Percentiles rank a stretch among this genome's conserved stretches.
phyloP scores from a whole-genome alignment of 2,329 filamentous ascomycete genomes.

The Escovopsis sp. region DNA sequence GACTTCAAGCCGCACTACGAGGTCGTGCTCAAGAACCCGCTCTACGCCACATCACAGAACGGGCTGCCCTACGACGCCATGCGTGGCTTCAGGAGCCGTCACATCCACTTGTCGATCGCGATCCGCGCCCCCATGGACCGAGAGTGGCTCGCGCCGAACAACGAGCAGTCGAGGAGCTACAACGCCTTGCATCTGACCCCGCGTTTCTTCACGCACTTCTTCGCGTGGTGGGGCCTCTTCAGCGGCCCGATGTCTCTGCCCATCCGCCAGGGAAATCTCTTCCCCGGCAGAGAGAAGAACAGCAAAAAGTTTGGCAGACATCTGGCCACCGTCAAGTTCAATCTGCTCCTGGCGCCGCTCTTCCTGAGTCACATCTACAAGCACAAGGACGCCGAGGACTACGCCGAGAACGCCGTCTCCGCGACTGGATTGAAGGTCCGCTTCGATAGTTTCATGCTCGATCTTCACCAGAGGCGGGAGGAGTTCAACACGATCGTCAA shows the following conservation, averaged over 20 bases:
- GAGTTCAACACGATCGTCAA: conserved; percentile 75
- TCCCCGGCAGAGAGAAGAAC: conserved; percentile 85
- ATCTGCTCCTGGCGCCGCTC: conserved; percentile 75
- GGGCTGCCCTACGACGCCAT: conserved; percentile 72
- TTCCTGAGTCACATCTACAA: conserved; percentile 98
- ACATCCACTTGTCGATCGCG: conserved; percentile 90
- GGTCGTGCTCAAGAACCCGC: conserved; percentile 69
- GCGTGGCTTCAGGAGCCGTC: conserved; percentile 85
- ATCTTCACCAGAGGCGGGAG: conserved; percentile 86
- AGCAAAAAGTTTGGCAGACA: conserved; percentile 98
- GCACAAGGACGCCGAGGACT: conserved; percentile 88
- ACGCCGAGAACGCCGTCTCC: conserved; percentile 60
- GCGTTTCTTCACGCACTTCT: conserved; percentile 96
- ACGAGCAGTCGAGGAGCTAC: conserved; percentile 74
- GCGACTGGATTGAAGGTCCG: conserved; percentile 94
- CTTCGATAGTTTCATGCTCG: conserved; percentile 93
- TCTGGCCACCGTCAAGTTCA: conserved; percentile 97
- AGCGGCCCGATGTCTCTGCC: conserved; percentile 89
- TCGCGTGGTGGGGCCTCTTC: conserved; percentile 94
- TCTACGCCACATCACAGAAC: conserved; percentile 48
- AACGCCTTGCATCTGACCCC: conserved; percentile 92
- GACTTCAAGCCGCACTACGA: conserved; percentile 88
- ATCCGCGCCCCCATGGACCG: conserved; percentile 75
- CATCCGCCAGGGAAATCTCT: conserved; percentile 80
- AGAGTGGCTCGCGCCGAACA: conserved; percentile 67